Percentiles rank a stretch among this genome's conserved stretches.
phyloP scores from a whole-genome alignment of 164 flowering plant species.

The Vitis amurensis region DNA sequence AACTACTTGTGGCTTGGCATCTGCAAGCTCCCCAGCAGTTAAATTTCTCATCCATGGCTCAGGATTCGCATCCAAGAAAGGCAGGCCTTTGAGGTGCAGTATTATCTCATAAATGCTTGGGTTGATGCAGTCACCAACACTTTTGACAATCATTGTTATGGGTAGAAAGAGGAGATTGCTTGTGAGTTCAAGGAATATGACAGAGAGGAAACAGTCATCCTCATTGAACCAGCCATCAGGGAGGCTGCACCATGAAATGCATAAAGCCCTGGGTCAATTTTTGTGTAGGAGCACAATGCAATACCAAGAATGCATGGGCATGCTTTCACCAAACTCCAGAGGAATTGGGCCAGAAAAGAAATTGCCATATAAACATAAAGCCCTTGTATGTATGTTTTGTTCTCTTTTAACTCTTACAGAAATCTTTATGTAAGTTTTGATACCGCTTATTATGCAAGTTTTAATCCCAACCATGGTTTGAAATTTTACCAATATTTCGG shows the following conservation, averaged over 20 bases:
- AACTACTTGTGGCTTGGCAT: conserved; percentile 69
- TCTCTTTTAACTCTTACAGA: too few species aligned
- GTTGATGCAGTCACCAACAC: conserved; percentile 85
- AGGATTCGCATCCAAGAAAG: conserved; percentile 77
- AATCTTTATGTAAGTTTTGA: too few species aligned
- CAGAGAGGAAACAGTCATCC: conserved; percentile 97
- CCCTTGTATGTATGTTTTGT: too few species aligned
- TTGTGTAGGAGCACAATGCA: too few species aligned
- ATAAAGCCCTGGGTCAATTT: too few species aligned
- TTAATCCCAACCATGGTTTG: too few species aligned
- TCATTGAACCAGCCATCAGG: conserved; percentile 93
- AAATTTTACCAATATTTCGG: too few species aligned
- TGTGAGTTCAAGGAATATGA: conserved; percentile 92
- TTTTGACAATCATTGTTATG: conserved; percentile 87
- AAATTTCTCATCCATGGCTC: conserved; percentile 91
- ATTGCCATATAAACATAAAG: too few species aligned
- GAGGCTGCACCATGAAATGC: conserved; percentile 86
- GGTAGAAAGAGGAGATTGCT: conserved; percentile 88
- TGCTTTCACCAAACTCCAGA: too few species aligned
- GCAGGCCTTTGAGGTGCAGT: conserved; percentile 79
- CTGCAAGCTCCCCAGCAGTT: conserved; percentile 52
- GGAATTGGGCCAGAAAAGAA: too few species aligned
- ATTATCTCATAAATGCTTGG: conserved; percentile 60
- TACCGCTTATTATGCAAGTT: too few species aligned
- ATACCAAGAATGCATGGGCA: too few species aligned